Base-by-base conservation (phyloP, 495 filamentous ascomycete species). In the Usnea hakonensis region DNA sequence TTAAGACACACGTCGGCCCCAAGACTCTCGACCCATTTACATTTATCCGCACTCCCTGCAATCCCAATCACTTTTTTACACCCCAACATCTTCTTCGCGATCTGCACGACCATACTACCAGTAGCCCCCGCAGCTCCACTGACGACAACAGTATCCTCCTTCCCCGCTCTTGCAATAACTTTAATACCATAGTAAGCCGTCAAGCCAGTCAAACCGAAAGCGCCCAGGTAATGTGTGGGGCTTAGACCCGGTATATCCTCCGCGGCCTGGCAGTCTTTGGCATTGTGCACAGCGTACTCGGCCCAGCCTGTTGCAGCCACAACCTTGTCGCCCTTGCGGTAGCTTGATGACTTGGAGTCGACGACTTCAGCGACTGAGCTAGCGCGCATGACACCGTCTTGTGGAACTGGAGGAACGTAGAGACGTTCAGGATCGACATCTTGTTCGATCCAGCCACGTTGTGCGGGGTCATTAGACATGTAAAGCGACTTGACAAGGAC, bases 381-480 rank as follows among this genome's bases (percentile, higher is more conserved):
- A 28, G 82, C 77, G 43, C 78, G 77, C 85, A 91, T 90, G 3
- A 76, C 70, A n/a, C 75, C 77, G 60, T 81, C 84, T 48, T 82
- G 74, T 28, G 75, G 64, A 0, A 89, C 81, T 2, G 87, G 84
- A 0, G 82, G 75, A 7, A 79, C 33, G 71, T 89, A 90, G 17
- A 82, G 80, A 41, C 85, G 73, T 17, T 64, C 69, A 10, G 72
- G 67, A 32, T 73, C 67, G 21, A 73, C 57, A 66, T 67, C 68
- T 74, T 78, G 71, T 65, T 71, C 65, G 57, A 91, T 80, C 87
- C 86, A 89, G 46, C 77, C 77, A 57, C 87, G 78, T 76, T 88
- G 86, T 36, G 85, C 85, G 0, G 87, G 87, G 70, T 91, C 87
- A 61, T 87, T 82, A 52, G 83, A 86, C 60, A 89, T 64, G 70